Evolutionary conservation across 2,329 filamentous ascomycete species (phyloP).

Genomic region (Diplodia mutila): DNA sequence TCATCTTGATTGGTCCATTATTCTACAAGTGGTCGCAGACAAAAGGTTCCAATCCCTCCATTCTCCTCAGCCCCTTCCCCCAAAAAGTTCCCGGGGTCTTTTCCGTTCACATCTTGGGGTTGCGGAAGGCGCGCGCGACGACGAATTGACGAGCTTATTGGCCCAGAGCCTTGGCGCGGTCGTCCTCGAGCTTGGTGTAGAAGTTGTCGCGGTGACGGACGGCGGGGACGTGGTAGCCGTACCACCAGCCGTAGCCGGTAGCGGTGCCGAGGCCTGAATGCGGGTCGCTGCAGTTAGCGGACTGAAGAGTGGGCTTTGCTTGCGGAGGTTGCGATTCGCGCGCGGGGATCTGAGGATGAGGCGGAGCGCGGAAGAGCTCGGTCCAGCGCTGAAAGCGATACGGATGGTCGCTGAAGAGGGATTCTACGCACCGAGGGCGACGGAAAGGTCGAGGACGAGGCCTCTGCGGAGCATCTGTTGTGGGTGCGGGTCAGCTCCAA

Average conservation of each 20-base stretch:
- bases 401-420: too few relatives aligned
- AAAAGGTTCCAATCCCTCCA: not conserved
- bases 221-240: constrained; percentile 68
- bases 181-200: constrained; percentile 66
- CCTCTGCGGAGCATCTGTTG: constrained; percentile 66
- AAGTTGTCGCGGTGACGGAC: constrained; percentile 66
- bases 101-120: too few relatives aligned
- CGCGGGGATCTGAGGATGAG: not conserved
- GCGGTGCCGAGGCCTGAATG: constrained; percentile 62
- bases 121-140: too few relatives aligned
- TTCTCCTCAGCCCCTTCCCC: not conserved
- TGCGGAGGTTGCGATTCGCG: not conserved
- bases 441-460: constrained; percentile 68
- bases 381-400: too few relatives aligned
- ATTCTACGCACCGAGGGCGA: constrained; percentile 63
- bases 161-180: constrained; percentile 57
- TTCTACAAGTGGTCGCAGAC: not conserved
- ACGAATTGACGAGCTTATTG: constrained; percentile 31
- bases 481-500: not conserved
- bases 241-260: constrained; percentile 70
- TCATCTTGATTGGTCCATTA: constrained; percentile 21
- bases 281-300: not conserved
- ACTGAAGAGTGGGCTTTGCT: not conserved
- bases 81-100: not conserved
- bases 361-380: not conserved